Evolutionary conservation across 1,139 yeast genomes (phyloP), one percentile per base, ranked within the genome.

Genomic region (Magnusiomyces fungicola): DNA sequence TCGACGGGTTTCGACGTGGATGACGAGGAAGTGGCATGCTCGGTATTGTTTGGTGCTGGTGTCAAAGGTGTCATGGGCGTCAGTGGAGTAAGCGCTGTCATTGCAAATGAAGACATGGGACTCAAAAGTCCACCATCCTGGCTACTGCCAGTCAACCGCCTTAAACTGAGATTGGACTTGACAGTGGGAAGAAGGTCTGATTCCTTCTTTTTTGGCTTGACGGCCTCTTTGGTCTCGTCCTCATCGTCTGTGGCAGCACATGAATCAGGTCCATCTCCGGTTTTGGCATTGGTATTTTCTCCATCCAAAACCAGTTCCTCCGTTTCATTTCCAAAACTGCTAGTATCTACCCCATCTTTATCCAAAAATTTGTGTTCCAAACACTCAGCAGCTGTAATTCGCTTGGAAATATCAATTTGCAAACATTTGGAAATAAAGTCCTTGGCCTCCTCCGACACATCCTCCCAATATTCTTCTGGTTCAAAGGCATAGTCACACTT

Each of bases 381-480:
- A 32, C 80, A 72, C 39, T 75, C 72, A 1, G 60, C 63, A 0
- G 81, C 76, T 0, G 78, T 70, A 23, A 76, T 69, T 48, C 92
- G 70, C 49, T 69, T 60, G 0, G 53, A 54, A 0, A 77, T 72
- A 55, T 80, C 76, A 3, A 73, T 62, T 7, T 59, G 63, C 53
- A 84, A 76, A 60, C 92, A 84, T 30, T 64, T 59, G n/a, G 67
- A 59, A 24, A 84, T 70, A 58, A 84, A 83, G 53, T 78, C 78
- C 62, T 76, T 75, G 32, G 86, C 86, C 7, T 71, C 69, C 3
- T 65, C 62, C 14, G 81, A 73, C n/a, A 79, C 71, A 50, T 73
- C 74, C 39, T 66, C 68, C 82, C 85, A 80, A 60, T 79, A 78
- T 57, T 76, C 80, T 16, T 70, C 71, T 2, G 84, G 84, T 50